Conservation (phyloP, 306 rosid species). For the Dalbergia oliveri region DNA sequence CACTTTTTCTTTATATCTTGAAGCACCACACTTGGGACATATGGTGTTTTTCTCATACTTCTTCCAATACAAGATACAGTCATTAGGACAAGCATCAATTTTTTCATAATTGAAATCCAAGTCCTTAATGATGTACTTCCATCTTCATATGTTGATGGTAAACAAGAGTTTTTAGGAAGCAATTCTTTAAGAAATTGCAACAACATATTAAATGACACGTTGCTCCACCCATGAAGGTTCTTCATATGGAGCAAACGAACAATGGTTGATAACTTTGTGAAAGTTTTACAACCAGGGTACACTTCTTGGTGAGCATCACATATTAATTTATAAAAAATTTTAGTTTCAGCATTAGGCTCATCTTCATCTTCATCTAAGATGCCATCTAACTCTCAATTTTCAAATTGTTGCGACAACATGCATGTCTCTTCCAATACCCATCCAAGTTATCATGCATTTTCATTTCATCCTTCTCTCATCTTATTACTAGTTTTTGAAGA, state of each 20-base stretch:
- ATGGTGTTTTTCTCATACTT: background rate
- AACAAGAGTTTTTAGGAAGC: no score
- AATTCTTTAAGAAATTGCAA: background rate
- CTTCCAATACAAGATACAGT: background rate
- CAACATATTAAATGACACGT: constrained; percentile 3
- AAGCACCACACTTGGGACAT: constrained; percentile 1
- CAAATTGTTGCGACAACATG: background rate
- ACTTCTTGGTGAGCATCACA: constrained; percentile 5
- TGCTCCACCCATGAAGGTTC: constrained; percentile 15
- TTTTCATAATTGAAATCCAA: constrained; percentile 1
- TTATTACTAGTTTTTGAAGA: background rate
- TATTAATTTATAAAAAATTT: background rate
- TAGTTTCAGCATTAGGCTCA: background rate
- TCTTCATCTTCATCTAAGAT: background rate
- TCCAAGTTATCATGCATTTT: background rate
- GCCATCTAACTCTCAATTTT: background rate
- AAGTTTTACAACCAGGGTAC: constrained; percentile 13
- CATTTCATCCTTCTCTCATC: no score
- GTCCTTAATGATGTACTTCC: constrained; percentile 1
- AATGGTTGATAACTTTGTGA: background rate
- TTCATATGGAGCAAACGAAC: constrained; percentile 9
- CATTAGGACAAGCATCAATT: background rate
- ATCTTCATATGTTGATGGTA: constrained; percentile 3
- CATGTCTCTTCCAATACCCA: background rate
- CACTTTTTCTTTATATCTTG: background rate